Evolutionary conservation across 2,329 filamentous ascomycete species (phyloP).

Genomic region (Talaromyces sp.): DNA sequence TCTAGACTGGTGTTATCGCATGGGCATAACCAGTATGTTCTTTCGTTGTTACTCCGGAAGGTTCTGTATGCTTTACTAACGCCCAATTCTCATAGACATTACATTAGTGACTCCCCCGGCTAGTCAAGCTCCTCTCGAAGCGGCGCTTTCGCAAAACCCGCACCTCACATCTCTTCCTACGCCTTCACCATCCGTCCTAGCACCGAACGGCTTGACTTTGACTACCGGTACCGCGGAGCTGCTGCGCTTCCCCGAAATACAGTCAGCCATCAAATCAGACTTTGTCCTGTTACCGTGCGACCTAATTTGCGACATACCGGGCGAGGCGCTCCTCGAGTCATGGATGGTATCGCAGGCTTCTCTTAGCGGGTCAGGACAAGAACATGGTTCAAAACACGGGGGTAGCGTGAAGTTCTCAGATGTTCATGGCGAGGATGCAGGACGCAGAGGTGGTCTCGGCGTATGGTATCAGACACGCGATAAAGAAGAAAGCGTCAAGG

Average conservation of each 20-base stretch:
- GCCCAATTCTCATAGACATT: slow-evolving; percentile 34
- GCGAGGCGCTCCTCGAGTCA: slow-evolving; percentile 75
- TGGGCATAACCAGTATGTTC: slow-evolving; percentile 43
- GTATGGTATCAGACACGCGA: slow-evolving; percentile 89
- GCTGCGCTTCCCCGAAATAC: slow-evolving; percentile 77
- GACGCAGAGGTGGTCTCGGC: slow-evolving; percentile 72
- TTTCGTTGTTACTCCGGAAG: not conserved
- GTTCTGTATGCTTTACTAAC: not conserved
- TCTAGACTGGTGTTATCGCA: slow-evolving; percentile 48
- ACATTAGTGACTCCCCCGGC: slow-evolving; percentile 47
- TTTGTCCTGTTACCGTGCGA: slow-evolving; percentile 93
- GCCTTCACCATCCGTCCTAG: slow-evolving; percentile 63
- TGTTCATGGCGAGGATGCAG: slow-evolving; percentile 53
- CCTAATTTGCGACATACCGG: slow-evolving; percentile 82
- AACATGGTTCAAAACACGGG: slow-evolving; percentile 33
- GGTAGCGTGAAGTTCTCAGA: slow-evolving; percentile 44
- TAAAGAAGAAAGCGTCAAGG: slow-evolving; percentile 69
- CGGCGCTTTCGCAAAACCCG: slow-evolving; percentile 48
- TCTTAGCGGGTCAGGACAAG: slow-evolving; percentile 57
- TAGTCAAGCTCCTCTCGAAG: slow-evolving; percentile 42
- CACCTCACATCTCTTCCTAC: slow-evolving; percentile 48
- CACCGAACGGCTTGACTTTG: slow-evolving; percentile 70
- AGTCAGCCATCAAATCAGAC: slow-evolving; percentile 72
- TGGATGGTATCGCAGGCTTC: slow-evolving; percentile 86
- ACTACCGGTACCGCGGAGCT: slow-evolving; percentile 88